phyloP scores from a whole-genome alignment of 2,329 filamentous ascomycete genomes.

The Arachnomyces sp. region DNA sequence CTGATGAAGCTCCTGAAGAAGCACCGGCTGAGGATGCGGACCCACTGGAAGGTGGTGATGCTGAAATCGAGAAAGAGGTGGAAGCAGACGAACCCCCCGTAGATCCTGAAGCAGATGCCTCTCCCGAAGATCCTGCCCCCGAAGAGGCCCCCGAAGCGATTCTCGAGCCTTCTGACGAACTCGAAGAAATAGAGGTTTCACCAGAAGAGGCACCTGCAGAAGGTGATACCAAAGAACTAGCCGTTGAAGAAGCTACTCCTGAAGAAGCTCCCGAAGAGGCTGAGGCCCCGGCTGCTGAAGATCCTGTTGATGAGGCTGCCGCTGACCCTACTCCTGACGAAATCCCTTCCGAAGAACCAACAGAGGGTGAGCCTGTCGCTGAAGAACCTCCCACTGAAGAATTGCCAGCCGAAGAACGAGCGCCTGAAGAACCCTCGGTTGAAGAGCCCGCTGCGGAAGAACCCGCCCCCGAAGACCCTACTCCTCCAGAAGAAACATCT shows the following conservation, averaged over 20 bases:
- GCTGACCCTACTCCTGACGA: slow-evolving; percentile 6
- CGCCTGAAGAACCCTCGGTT: slow-evolving; percentile 12
- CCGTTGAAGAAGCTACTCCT: slow-evolving; percentile 7
- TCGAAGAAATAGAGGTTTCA: slow-evolving; percentile 15
- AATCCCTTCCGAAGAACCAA: slow-evolving; percentile 9
- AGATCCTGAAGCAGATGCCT: slow-evolving; percentile 4
- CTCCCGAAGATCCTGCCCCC: slow-evolving; percentile 4
- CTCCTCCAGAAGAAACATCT: slow-evolving; percentile 10
- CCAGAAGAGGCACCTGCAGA: slow-evolving; percentile 15
- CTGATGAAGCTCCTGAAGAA: neutral
- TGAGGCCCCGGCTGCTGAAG: slow-evolving; percentile 8
- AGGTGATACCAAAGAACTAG: slow-evolving; percentile 15
- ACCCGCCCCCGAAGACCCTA: slow-evolving; percentile 9
- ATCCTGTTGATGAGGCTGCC: slow-evolving; percentile 13
- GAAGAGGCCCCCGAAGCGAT: slow-evolving; percentile 4
- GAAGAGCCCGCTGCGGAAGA: slow-evolving; percentile 12
- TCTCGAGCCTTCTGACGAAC: slow-evolving; percentile 2
- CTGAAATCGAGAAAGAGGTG: slow-evolving; percentile 6
- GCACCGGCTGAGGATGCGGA: neutral
- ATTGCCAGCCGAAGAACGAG: slow-evolving; percentile 9
- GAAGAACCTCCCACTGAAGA: slow-evolving; percentile 12
- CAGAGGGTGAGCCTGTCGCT: slow-evolving; percentile 10
- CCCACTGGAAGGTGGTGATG: neutral
- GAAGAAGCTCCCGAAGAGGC: slow-evolving; percentile 13
- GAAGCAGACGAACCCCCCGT: neutral